A percentile compares a stretch with the other conserved stretches of the same genome.
phyloP scores from a whole-genome alignment of 23 red algal species.

The Chondrus crispus region DNA sequence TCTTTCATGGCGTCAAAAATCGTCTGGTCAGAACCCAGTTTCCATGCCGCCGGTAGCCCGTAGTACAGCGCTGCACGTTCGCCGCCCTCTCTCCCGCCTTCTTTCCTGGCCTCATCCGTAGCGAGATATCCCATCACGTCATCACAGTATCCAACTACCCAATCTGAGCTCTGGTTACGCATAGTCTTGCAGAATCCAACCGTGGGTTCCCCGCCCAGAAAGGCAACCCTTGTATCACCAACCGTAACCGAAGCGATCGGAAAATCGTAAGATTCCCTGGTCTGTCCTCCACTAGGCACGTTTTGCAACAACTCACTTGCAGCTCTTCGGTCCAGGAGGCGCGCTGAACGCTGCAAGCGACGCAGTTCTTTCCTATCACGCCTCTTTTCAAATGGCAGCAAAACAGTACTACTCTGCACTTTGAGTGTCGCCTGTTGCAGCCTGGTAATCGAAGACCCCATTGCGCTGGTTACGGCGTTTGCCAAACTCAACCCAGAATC shows the following conservation, averaged over 20 bases:
- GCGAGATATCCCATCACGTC: conserved; percentile 71
- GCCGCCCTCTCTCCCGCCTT: conserved; percentile 26
- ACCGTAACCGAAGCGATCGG: conserved; percentile 27
- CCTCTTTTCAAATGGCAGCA: conserved; percentile 3
- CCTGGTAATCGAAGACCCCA: neutral
- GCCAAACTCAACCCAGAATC: conserved; percentile 14
- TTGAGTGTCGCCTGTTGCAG: neutral
- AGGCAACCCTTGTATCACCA: conserved; percentile 32
- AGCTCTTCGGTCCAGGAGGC: neutral
- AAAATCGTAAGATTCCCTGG: conserved; percentile 19
- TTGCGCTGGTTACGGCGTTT: neutral
- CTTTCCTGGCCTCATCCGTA: conserved; percentile 1
- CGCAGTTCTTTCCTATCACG: conserved; percentile 4
- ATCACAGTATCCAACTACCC: conserved; percentile 62
- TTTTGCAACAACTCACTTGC: neutral
- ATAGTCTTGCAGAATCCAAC: conserved; percentile 28
- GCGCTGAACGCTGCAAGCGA: neutral
- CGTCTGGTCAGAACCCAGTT: neutral
- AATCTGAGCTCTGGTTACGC: conserved; percentile 7
- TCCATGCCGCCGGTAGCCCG: conserved; percentile 54
- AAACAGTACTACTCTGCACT: neutral
- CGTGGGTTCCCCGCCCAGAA: conserved; percentile 71
- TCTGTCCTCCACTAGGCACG: conserved; percentile 9
- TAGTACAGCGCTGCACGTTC: conserved; percentile 67
- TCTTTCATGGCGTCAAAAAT: too few species aligned